Base-by-base conservation (phyloP, 2,329 filamentous ascomycete species). In the Talaromyces sp. region DNA sequence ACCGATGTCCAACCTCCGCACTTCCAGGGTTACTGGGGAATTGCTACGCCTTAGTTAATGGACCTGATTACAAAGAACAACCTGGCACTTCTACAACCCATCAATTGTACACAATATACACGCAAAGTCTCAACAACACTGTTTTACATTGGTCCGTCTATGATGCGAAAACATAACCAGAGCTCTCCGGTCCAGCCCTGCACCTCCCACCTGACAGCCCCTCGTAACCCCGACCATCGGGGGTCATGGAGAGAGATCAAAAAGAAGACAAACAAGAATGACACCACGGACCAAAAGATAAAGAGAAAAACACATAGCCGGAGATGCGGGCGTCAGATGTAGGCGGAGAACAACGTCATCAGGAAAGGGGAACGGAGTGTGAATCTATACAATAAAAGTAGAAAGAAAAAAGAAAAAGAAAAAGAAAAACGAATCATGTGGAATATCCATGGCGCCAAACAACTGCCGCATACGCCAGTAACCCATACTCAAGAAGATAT, bases 141-240 rank as follows among this genome's bases (percentile, higher is more conserved):
- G 65, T 70, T 71, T 71, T 71, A 71, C 69, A 72, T 70, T 70
- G 64, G 62, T 66, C 65, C 66, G 63, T 72, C 69, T 72, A 72
- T 70, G 63, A 70, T 69, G 68, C 64, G 55, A 68, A 65, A 64
- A 56, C 62, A 64, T 52, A 63, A 64, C 58, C 64, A 65, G 59
- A 63, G 54, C 55, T 62, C 63, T 59, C 63, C 59, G 54, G 59
- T 54, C 56, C 58, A 60, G 62, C 65, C 68, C 65, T 64, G 62
- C 63, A 60, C 57, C 56, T 54, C 57, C 48, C 29, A 49, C 45
- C 44, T 24, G 45, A 49, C 33, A 58, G 55, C 58, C 54, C 36
- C 55, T 51, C 58, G 51, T 54, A 61, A 54, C 57, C 54, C 56
- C 55, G 51, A 61, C 55, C 58, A 60, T 62, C 47, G 58, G 54